These are phyloP conservation scores for Amanita jacksonii DNA, from an alignment of 768 basidiomycete genomes.

Conservation along the genomic window DNA sequence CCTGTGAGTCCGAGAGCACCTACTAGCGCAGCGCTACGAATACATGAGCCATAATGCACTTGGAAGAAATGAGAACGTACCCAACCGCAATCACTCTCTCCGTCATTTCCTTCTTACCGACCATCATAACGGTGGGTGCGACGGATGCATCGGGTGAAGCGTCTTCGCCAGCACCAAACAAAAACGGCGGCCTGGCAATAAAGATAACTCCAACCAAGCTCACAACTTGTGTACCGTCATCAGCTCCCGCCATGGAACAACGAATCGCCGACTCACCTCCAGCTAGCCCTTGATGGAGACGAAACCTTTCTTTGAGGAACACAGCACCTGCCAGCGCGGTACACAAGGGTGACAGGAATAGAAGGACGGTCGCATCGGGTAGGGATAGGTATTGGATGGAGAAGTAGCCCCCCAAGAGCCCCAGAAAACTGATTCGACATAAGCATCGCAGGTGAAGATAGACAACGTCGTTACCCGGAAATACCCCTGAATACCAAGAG, in stretches of 20 bases:
- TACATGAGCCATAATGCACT: not conserved
- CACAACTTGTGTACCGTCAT: slow-evolving; percentile 15
- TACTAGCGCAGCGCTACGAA: slow-evolving; percentile 45
- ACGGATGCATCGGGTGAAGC: slow-evolving; percentile 4
- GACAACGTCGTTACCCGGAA: too few relatives aligned
- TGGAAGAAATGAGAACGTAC: slow-evolving; percentile 19
- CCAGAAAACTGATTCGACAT: slow-evolving; percentile 46
- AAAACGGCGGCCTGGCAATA: slow-evolving; percentile 66
- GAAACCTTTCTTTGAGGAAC: slow-evolving; percentile 52
- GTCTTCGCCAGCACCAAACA: slow-evolving; percentile 43
- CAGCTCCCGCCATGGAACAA: too few relatives aligned
- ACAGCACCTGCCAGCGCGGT: slow-evolving; percentile 37
- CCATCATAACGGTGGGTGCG: slow-evolving; percentile 7
- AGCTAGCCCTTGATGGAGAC: slow-evolving; percentile 43
- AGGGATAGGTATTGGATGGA: slow-evolving; percentile 67
- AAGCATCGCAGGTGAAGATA: too few relatives aligned
- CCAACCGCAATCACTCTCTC: slow-evolving; percentile 57
- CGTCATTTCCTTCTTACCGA: slow-evolving; percentile 14
- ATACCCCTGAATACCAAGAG: too few relatives aligned
- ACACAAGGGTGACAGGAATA: slow-evolving; percentile 61
- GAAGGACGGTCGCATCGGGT: slow-evolving; percentile 68
- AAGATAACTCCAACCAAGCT: slow-evolving; percentile 72
- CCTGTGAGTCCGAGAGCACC: slow-evolving; percentile 59
- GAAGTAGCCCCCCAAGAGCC: slow-evolving; percentile 57
- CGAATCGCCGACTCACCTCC: slow-evolving; percentile 29